Evolutionary conservation across 495 filamentous ascomycete genomes (phyloP), one percentile per base, ranked within the genome.

Genomic region (Xylaria telfairii): DNA sequence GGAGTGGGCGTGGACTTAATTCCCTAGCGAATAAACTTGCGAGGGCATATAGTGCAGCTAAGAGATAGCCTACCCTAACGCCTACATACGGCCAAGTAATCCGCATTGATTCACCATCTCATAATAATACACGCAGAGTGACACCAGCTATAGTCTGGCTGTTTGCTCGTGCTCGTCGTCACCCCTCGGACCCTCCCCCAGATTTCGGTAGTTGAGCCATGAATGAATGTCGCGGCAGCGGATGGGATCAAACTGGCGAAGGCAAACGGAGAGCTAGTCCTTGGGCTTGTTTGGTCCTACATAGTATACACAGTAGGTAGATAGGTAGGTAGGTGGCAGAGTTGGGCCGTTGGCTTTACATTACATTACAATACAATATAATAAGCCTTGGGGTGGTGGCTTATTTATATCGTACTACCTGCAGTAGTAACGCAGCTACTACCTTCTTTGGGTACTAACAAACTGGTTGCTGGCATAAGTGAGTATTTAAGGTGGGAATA

Each of bases 401-500:
- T 26, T 30, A 21, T 54, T 21, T 30, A 37, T 37, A 37, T 8
- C n/a, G n/a, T n/a, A n/a, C n/a, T n/a, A n/a, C n/a, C n/a, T n/a
- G n/a, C n/a, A n/a, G n/a, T n/a, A n/a, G n/a, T 37, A 54, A 54
- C 51, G 51, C 10, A 57, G 53, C 26, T 34, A 32, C 53, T 57
- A 21, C 53, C 53, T 59, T 12, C 28, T 34, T 59, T 34, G n/a
- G 32, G 30, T 37, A 59, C 30, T 24, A 59, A 59, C 56, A 59
- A 37, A 37, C 37, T 59, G 37, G 56, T 59, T 59, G n/a, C 32
- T 59, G 56, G 30, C 56, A 59, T 59, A 59, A 59, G 32, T 59
- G 56, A 59, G 30, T 34, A 34, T 34, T 59, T 37, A 59, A 59
- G 56, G 56, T 59, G 56, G 56, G 56, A 59, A 59, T 59, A 21